phyloP scores from a whole-genome alignment of 176 grass and related monocot species.

The Olyra latifolia region DNA sequence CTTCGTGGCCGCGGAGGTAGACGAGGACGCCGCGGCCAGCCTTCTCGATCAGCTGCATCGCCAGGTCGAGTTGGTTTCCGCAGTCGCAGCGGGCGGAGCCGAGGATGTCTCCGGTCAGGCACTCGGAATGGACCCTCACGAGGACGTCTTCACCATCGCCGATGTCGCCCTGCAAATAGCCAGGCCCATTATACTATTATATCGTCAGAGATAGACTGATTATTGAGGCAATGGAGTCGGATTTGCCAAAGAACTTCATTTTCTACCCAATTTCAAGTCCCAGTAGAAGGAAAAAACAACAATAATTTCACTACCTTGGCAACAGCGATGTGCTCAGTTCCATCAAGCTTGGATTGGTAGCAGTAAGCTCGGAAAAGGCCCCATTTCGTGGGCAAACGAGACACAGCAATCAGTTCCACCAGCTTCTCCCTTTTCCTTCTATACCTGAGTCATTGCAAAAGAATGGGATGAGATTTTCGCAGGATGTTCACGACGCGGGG shows the following conservation, averaged over 20 bases:
- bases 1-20: conserved; percentile 92
- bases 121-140: conserved; percentile 92
- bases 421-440: conserved; percentile 87
- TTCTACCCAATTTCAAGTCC: neutral
- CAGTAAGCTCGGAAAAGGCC: conserved; percentile 84
- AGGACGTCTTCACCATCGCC: conserved; percentile 66
- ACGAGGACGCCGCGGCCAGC: conserved; percentile 81
- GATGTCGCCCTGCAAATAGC: conserved; percentile 58
- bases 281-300: neutral
- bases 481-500: neutral
- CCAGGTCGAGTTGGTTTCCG: conserved; percentile 81
- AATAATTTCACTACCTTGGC: conserved; percentile 50
- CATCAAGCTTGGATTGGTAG: conserved; percentile 90
- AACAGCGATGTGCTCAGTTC: conserved; percentile 82
- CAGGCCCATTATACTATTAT: neutral
- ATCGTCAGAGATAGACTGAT: neutral
- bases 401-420: conserved; percentile 80
- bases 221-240: neutral
- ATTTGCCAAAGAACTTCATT: neutral
- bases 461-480: neutral
- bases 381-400: conserved; percentile 91
- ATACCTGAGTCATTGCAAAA: conserved; percentile 60
- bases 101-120: conserved; percentile 88
- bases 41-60: conserved; percentile 80
- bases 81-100: conserved; percentile 85